Conservation (phyloP, 441 rosid genomes). For the Jatropha podagrica region DNA sequence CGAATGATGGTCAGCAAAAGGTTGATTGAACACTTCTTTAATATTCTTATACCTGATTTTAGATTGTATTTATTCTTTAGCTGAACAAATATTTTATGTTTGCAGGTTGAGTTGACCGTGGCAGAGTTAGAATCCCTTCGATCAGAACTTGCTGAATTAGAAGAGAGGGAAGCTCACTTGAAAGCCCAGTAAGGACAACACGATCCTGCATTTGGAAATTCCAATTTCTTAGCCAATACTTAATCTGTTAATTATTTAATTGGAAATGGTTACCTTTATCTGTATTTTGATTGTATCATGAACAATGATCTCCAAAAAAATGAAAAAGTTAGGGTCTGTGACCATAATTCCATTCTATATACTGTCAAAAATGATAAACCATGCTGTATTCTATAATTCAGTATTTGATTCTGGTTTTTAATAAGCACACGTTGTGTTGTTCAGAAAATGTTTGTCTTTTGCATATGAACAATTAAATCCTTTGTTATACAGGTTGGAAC, state of each 20-base stretch:
- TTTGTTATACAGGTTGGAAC: constrained; percentile 70
- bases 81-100: constrained; percentile 16
- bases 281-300: not conserved
- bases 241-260: not conserved
- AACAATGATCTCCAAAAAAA: not conserved
- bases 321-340: not conserved
- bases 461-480: constrained; percentile 4
- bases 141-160: constrained; percentile 74
- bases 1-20: constrained; percentile 67
- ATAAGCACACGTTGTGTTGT: not conserved
- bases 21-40: constrained; percentile 33
- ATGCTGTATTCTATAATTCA: no score
- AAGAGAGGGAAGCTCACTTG: constrained; percentile 86
- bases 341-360: not conserved
- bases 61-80: constrained; percentile 15
- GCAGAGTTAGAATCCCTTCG: constrained; percentile 79
- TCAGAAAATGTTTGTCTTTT: not conserved
- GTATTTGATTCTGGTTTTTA: not conserved
- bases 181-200: constrained; percentile 74
- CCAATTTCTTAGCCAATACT: not conserved
- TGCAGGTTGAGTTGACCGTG: constrained; percentile 70
- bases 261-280: not conserved
- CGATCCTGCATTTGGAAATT: constrained; percentile 13
- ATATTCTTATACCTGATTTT: constrained; percentile 11
- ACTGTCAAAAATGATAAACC: not conserved